Percentiles rank a stretch among this genome's conserved stretches.
Evolutionary conservation across 2,329 filamentous ascomycete genomes (phyloP).

Genomic region (Cercospora brassicicola): DNA sequence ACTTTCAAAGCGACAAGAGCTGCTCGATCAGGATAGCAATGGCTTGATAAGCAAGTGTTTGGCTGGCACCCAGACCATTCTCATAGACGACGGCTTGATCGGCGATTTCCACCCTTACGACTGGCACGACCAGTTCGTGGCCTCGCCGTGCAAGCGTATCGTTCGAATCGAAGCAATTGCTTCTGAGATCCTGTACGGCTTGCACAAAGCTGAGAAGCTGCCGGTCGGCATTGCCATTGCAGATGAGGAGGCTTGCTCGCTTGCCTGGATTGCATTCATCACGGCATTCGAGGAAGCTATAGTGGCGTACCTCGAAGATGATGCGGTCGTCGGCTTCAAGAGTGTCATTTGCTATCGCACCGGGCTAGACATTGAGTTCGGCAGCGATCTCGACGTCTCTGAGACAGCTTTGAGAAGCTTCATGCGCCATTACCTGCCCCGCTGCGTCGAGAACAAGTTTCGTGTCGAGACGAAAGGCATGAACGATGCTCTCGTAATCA

Average conservation of each 20-base stretch:
- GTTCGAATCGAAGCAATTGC: slow-evolving; percentile 75
- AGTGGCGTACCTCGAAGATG: slow-evolving; percentile 59
- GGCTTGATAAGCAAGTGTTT: slow-evolving; percentile 66
- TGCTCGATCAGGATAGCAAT: slow-evolving; percentile 50
- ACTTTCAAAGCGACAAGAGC: slow-evolving; percentile 50
- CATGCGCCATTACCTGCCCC: slow-evolving; percentile 43
- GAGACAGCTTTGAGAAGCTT: slow-evolving; percentile 41
- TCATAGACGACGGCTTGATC: slow-evolving; percentile 76
- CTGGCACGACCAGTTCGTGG: slow-evolving; percentile 67
- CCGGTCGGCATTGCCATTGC: slow-evolving; percentile 33
- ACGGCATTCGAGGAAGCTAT: slow-evolving; percentile 57
- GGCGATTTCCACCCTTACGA: slow-evolving; percentile 59
- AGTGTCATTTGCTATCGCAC: slow-evolving; percentile 79
- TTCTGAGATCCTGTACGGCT: slow-evolving; percentile 59
- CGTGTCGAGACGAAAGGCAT: slow-evolving; percentile 64
- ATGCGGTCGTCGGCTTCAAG: slow-evolving; percentile 76
- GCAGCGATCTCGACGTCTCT: slow-evolving; percentile 43
- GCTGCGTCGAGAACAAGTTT: slow-evolving; percentile 43
- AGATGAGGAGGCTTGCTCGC: slow-evolving; percentile 35
- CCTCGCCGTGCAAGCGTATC: slow-evolving; percentile 67
- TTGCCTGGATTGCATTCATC: slow-evolving; percentile 48
- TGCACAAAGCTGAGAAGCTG: slow-evolving; percentile 35
- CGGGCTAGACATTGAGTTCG: slow-evolving; percentile 63
- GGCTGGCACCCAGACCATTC: slow-evolving; percentile 67
- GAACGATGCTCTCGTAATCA: slow-evolving; percentile 69